Base-by-base conservation (phyloP, 1,139 yeast genomes). In the Lodderomyces jiufengensis region DNA sequence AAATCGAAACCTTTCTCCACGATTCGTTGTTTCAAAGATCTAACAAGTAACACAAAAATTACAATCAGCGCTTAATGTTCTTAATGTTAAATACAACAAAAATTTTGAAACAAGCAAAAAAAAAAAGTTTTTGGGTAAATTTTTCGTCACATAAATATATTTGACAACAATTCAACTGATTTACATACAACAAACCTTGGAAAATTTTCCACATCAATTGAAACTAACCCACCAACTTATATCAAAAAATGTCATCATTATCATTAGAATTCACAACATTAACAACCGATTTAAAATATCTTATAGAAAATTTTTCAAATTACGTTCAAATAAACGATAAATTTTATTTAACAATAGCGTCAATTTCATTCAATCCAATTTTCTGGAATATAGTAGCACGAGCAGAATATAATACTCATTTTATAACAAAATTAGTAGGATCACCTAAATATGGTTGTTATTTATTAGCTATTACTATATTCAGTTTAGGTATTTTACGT, bases 341-440 rank as follows among this genome's bases (percentile, higher is more conserved):
- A 39, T 52, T 66, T 43, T 44, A 45, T 38, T 62, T 44, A 40
- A 74, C 85, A 2, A 50, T 78, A 32, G 67, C 61, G 9, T 73
- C 83, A 32, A 85, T 92, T 50, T 80, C 84, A 13, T 90, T 92
- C 74, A 92, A 92, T 57, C 98, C 98, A 11, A 76, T 85, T 24
- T 90, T 88, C 57, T 92, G 98, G 98, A 92, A 92, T 59, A 73
- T 84, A 39, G 95, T 78, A 21, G 98, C 98, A 8, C 74, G 97
- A 51, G 52, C 76, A 27, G 97, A 92, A 57, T 86, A 86, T 68
- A 77, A 77, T 41, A 78, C 85, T 22, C 83, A 84, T 49, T 54
- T 81, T 37, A 61, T 90, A 40, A 85, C 97, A 32, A 85, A 84
- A 52, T 44, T 84, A 22, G 71, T 82, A 3, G 70, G 70, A 33